A percentile compares a stretch with the other conserved stretches of the same genome.
phyloP scores from a whole-genome alignment of 495 filamentous ascomycete species.

The Hyaloscypha variabilis region DNA sequence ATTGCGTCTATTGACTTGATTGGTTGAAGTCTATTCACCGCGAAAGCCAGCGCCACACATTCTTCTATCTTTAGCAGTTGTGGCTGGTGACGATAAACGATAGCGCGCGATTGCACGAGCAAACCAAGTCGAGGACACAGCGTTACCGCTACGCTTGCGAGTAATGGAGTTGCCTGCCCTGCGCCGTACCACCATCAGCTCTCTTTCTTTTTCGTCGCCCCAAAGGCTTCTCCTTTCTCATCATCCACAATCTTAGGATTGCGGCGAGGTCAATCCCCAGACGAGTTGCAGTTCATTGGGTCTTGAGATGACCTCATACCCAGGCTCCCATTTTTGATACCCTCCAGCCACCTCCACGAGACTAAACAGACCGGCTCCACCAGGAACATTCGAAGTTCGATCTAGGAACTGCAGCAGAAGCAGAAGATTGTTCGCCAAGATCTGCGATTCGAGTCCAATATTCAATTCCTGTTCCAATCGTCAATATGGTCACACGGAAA shows the following conservation, averaged over 20 bases:
- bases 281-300: not conserved
- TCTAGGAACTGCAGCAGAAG: not conserved
- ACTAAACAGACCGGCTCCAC: not conserved
- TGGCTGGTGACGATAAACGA: not conserved
- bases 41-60: not conserved
- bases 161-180: slow-evolving; percentile 1
- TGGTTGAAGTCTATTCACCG: no score
- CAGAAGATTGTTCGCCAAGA: not conserved
- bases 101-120: not conserved
- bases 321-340: not conserved
- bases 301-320: slow-evolving; percentile 12
- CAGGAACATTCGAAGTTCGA: not conserved
- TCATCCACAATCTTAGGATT: not conserved
- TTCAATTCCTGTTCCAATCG: not conserved
- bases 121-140: not conserved
- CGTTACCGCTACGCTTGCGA: not conserved
- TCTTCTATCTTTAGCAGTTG: not conserved
- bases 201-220: not conserved
- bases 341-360: not conserved
- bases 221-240: not conserved
- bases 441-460: not conserved
- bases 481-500: slow-evolving; percentile 42
- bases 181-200: not conserved
- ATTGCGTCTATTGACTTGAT: no score
- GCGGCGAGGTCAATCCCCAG: not conserved